Conservation (phyloP, 2,329 filamentous ascomycete species). For the Fusarium sp. region DNA sequence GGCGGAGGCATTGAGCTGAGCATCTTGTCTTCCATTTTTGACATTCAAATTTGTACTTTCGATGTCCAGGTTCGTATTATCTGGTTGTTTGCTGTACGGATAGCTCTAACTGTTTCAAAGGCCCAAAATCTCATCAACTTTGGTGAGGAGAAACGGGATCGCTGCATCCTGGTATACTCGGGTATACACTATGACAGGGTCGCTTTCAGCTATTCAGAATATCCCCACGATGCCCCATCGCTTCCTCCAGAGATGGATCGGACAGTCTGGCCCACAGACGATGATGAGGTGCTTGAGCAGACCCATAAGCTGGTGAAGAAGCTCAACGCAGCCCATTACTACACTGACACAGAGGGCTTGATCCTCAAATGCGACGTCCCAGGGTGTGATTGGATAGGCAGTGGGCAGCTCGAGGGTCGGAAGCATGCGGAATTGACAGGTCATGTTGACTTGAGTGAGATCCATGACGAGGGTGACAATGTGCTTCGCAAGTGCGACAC, state of each 20-base stretch:
- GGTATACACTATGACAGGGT: conserved; percentile 96
- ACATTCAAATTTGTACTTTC: conserved; percentile 85
- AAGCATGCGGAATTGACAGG: conserved; percentile 72
- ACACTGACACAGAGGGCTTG: conserved; percentile 87
- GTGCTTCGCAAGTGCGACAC: conserved; percentile 82
- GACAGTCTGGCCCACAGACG: conserved; percentile 64
- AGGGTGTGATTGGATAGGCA: conserved; percentile 74
- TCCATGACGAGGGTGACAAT: conserved; percentile 84
- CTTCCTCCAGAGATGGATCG: conserved; percentile 81
- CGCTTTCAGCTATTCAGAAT: conserved; percentile 75
- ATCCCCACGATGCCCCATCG: conserved; percentile 65
- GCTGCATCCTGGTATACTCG: conserved; percentile 88
- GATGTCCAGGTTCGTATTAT: conserved; percentile 72
- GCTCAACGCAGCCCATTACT: conserved; percentile 81
- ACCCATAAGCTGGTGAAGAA: conserved; percentile 74
- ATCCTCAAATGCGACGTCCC: conserved; percentile 78
- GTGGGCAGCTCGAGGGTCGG: conserved; percentile 72
- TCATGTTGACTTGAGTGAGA: conserved; percentile 69
- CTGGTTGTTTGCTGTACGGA: not conserved
- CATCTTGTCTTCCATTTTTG: conserved; percentile 86
- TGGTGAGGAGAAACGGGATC: conserved; percentile 76
- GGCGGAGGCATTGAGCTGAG: conserved; percentile 91
- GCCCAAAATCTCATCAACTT: conserved; percentile 66
- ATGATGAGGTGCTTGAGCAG: conserved; percentile 77
- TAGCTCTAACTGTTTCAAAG: conserved; percentile 27